Percentiles rank a stretch among this genome's conserved stretches.
These are phyloP conservation scores for Lachnellula willkommii DNA, from an alignment of 2,329 filamentous ascomycete genomes.

Conservation along the genomic window DNA sequence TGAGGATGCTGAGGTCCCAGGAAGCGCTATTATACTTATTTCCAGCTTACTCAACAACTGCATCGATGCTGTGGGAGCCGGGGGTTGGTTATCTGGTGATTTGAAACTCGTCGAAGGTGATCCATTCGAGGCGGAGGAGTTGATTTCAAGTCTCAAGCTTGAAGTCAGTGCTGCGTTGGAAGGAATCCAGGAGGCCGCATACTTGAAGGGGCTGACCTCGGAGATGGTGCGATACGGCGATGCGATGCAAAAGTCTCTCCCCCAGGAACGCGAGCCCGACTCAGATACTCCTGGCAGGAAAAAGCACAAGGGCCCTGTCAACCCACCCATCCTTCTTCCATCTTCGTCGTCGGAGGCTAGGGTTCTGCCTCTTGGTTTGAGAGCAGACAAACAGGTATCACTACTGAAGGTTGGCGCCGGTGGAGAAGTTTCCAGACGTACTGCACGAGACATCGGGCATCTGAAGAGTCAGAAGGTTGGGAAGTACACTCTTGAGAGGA, in stretches of 20 bases:
- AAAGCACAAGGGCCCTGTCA: constrained; percentile 31
- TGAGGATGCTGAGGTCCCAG: constrained; percentile 49
- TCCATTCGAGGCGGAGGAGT: constrained; percentile 51
- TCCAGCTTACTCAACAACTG: constrained; percentile 67
- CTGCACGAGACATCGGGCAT: constrained; percentile 67
- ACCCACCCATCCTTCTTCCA: constrained; percentile 39
- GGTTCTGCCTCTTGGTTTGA: constrained; percentile 69
- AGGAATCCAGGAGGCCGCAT: constrained; percentile 63
- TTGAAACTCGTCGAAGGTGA: constrained; percentile 44
- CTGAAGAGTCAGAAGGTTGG: constrained; percentile 74
- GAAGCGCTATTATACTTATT: constrained; percentile 65
- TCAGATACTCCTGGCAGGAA: constrained; percentile 4
- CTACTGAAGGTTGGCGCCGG: constrained; percentile 57
- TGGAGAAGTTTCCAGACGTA: constrained; percentile 66
- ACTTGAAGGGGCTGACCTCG: constrained; percentile 57
- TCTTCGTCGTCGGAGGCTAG: constrained; percentile 38
- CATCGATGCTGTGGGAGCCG: constrained; percentile 68
- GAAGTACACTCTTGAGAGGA: constrained; percentile 76
- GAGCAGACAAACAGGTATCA: constrained; percentile 47
- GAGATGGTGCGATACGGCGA: constrained; percentile 61
- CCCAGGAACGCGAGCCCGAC: neutral
- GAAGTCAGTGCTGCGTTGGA: constrained; percentile 69
- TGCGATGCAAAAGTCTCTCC: constrained; percentile 19
- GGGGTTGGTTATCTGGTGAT: constrained; percentile 67
- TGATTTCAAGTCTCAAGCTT: constrained; percentile 59